Percentiles rank a stretch among this genome's conserved stretches.
Evolutionary conservation across 1,284 basidiomycete genomes (phyloP).

Genomic region (Dichomitus squalens): DNA sequence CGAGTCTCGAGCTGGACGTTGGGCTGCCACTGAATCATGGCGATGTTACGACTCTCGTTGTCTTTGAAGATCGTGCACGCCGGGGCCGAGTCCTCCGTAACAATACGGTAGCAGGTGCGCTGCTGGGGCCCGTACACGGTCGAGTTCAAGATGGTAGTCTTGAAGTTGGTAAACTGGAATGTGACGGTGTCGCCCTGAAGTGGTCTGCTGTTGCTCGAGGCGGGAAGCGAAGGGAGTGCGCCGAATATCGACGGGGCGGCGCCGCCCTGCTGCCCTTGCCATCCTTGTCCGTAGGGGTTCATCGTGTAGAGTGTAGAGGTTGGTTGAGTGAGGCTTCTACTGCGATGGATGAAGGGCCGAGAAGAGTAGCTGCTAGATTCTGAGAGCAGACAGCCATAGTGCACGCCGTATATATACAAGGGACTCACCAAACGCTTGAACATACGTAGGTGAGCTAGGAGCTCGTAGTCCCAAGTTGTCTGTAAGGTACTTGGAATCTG

Average conservation of each 20-base stretch:
- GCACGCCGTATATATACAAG: conserved; percentile 13
- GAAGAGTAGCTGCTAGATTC: conserved; percentile 8
- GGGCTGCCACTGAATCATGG: conserved; percentile 60
- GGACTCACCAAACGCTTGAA: background rate
- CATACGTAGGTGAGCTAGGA: conserved; percentile 3
- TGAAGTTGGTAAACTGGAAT: conserved; percentile 54
- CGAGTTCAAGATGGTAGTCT: conserved; percentile 54
- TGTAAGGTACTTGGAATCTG: background rate
- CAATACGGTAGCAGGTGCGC: conserved; percentile 34
- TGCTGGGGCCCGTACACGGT: conserved; percentile 49
- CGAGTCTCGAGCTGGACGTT: conserved; percentile 59
- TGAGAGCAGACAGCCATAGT: conserved; percentile 5
- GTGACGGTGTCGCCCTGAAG: conserved; percentile 40
- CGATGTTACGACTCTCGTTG: conserved; percentile 48
- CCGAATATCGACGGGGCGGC: conserved; percentile 55
- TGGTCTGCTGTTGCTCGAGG: conserved; percentile 27
- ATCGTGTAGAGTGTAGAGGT: conserved; percentile 16
- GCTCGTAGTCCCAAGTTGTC: background rate
- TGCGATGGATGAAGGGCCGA: background rate
- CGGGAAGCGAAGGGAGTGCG: conserved; percentile 56
- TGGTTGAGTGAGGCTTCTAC: background rate
- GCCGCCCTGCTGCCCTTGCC: conserved; percentile 25
- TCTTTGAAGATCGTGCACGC: conserved; percentile 59
- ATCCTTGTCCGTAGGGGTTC: conserved; percentile 34
- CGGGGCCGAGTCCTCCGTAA: conserved; percentile 50